These are phyloP conservation scores for Dipteronia dyeriana DNA, from an alignment of 345 rosid species.

Conservation along the genomic window DNA sequence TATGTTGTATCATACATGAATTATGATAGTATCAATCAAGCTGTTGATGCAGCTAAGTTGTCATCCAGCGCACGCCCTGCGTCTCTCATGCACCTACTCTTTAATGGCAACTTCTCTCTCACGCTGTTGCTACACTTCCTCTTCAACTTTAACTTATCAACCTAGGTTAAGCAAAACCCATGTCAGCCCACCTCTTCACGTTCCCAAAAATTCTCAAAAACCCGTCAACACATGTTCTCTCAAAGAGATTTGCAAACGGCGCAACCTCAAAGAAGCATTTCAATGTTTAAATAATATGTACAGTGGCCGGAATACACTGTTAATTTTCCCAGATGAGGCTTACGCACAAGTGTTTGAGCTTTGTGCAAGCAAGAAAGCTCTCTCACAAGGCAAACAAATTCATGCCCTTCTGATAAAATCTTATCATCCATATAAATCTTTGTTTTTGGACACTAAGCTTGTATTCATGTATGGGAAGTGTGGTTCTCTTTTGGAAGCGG, in stretches of 20 bases:
- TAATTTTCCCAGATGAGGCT: conserved; percentile 28
- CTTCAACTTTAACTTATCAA: conserved; percentile 15
- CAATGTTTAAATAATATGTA: conserved; percentile 26
- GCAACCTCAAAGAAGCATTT: conserved; percentile 45
- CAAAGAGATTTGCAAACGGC: conserved; percentile 30
- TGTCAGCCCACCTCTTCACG: conserved; percentile 21
- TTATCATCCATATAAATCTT: conserved; percentile 18
- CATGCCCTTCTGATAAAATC: conserved; percentile 59
- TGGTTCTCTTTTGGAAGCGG: conserved; percentile 51
- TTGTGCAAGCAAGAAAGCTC: conserved; percentile 44
- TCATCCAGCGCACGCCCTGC: conserved; percentile 4
- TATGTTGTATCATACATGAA: not conserved
- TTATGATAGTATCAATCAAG: not conserved
- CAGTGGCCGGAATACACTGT: not conserved
- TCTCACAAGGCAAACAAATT: conserved; percentile 50
- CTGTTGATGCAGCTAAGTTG: not conserved
- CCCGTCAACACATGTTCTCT: conserved; percentile 28
- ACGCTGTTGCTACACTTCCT: conserved; percentile 8
- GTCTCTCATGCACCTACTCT: conserved; percentile 21
- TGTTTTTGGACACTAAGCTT: conserved; percentile 63
- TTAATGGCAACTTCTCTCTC: conserved; percentile 25
- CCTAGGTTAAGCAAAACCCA: conserved; percentile 24
- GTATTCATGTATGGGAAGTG: conserved; percentile 73
- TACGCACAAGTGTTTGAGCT: conserved; percentile 52
- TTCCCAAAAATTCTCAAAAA: not conserved